Evolutionary conservation across 2,329 filamentous ascomycete genomes (phyloP).

Genomic region (Colletotrichum camelliae): DNA sequence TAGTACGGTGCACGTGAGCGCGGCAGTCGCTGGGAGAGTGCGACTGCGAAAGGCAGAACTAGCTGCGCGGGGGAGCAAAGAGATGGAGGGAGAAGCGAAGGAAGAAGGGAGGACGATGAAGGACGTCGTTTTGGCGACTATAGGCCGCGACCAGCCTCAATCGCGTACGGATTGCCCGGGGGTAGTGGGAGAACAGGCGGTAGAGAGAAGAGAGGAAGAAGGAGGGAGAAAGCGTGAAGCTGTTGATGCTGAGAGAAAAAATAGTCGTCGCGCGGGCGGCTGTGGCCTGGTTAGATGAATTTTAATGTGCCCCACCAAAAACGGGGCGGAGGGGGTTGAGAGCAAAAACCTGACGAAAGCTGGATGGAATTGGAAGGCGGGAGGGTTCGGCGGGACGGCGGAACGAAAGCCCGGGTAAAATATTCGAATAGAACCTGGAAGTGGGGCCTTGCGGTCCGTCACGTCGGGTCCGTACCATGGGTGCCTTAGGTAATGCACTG

Average conservation of each 20-base stretch:
- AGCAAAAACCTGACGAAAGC: not conserved
- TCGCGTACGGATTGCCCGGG: constrained; percentile 24
- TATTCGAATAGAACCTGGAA: not conserved
- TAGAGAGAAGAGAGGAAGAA: constrained; percentile 21
- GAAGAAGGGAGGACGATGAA: constrained; percentile 38
- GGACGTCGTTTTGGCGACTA: constrained; percentile 49
- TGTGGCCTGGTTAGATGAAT: constrained; percentile 23
- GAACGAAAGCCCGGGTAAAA: constrained; percentile 12
- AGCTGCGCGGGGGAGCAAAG: constrained; percentile 65
- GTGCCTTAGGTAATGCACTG: not conserved
- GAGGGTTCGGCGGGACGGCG: constrained; percentile 4
- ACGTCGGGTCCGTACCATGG: not conserved
- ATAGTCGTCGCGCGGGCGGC: constrained; percentile 15
- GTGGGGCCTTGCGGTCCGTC: not conserved
- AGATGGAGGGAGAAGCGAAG: constrained; percentile 60
- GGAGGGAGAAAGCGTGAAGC: constrained; percentile 30
- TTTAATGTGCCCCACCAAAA: constrained; percentile 21
- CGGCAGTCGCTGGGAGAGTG: constrained; percentile 47
- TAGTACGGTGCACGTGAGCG: constrained; percentile 56
- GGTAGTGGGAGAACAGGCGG: constrained; percentile 7
- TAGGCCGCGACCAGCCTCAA: constrained; percentile 48
- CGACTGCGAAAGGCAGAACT: constrained; percentile 63
- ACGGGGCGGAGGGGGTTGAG: not conserved
- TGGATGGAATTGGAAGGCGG: not conserved
- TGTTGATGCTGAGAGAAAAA: constrained; percentile 24